Conservation (phyloP, 805 yeast genomes). For the Nakazawaea peltata region DNA sequence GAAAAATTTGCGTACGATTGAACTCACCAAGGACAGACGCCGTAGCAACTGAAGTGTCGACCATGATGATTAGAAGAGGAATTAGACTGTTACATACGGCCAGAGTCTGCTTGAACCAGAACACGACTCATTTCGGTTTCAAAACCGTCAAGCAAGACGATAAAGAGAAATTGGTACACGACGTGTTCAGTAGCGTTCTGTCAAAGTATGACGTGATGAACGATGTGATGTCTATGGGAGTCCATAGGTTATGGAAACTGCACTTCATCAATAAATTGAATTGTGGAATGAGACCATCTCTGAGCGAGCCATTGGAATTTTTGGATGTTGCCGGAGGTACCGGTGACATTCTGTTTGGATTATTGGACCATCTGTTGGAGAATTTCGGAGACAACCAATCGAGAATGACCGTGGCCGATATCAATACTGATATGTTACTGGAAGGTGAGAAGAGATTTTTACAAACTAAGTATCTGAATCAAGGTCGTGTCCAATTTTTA, state of each 20-base stretch:
- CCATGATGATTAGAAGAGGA: too few species aligned
- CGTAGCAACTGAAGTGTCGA: too few species aligned
- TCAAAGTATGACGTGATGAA: constrained; percentile 93
- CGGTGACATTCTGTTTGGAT: constrained; percentile 95
- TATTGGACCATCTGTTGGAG: constrained; percentile 81
- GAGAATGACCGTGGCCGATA: constrained; percentile 88
- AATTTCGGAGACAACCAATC: constrained; percentile 68
- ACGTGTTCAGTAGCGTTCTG: constrained; percentile 92
- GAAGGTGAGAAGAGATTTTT: constrained; percentile 82
- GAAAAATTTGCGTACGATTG: too few species aligned
- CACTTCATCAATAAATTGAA: constrained; percentile 84
- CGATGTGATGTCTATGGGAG: constrained; percentile 95
- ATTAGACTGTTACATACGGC: neutral
- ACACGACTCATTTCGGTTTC: constrained; percentile 91
- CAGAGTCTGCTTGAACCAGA: neutral
- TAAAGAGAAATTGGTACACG: constrained; percentile 76
- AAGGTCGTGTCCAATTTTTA: constrained; percentile 66
- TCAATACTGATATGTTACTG: constrained; percentile 89
- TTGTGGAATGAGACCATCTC: constrained; percentile 88
- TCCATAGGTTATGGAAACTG: constrained; percentile 91
- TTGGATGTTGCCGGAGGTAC: constrained; percentile 99
- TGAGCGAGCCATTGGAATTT: constrained; percentile 67
- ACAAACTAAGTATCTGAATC: constrained; percentile 52
- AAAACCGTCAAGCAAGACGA: constrained; percentile 71
- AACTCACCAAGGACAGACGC: too few species aligned